Percentiles rank a stretch among this genome's conserved stretches.
These are phyloP conservation scores for Rhododendron kiyosumense DNA, from an alignment of 148 eudicot genomes.

Conservation along the genomic window DNA sequence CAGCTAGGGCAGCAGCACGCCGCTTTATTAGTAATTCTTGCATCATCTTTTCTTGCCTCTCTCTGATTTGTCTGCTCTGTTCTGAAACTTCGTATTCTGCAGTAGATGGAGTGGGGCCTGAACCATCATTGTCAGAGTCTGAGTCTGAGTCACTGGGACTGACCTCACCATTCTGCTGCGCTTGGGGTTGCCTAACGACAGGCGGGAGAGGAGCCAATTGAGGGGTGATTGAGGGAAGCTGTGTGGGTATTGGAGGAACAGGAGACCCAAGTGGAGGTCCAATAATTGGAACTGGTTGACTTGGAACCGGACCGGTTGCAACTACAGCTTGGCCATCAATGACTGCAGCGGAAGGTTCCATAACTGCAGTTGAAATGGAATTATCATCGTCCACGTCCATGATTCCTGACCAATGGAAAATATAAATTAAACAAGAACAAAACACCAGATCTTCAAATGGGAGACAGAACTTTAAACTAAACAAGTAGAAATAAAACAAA, in stretches of 20 bases:
- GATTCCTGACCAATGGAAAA: constrained; percentile 24
- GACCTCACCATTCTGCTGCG: constrained; percentile 50
- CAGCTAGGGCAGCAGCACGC: constrained; percentile 88
- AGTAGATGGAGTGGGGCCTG: constrained; percentile 25
- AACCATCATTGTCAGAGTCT: constrained; percentile 49
- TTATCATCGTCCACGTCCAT: constrained; percentile 73
- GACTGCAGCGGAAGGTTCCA: constrained; percentile 25
- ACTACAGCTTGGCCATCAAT: constrained; percentile 33
- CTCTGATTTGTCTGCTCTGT: constrained; percentile 64
- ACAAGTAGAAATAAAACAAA: background rate
- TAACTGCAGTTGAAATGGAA: constrained; percentile 26
- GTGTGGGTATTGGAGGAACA: constrained; percentile 46
- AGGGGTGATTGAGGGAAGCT: constrained; percentile 36
- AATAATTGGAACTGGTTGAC: constrained; percentile 27
- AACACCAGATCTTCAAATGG: background rate
- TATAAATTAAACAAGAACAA: background rate
- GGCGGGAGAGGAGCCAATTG: constrained; percentile 72
- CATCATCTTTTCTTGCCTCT: constrained; percentile 72
- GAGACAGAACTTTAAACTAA: background rate
- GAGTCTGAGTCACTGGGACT: constrained; percentile 52
- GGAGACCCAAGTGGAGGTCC: constrained; percentile 34
- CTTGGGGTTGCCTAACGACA: constrained; percentile 37
- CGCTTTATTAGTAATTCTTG: constrained; percentile 80
- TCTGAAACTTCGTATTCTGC: constrained; percentile 73
- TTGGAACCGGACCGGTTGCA: constrained; percentile 21